phyloP scores from a whole-genome alignment of 345 rosid species.

The Eucalyptus polyanthemos region DNA sequence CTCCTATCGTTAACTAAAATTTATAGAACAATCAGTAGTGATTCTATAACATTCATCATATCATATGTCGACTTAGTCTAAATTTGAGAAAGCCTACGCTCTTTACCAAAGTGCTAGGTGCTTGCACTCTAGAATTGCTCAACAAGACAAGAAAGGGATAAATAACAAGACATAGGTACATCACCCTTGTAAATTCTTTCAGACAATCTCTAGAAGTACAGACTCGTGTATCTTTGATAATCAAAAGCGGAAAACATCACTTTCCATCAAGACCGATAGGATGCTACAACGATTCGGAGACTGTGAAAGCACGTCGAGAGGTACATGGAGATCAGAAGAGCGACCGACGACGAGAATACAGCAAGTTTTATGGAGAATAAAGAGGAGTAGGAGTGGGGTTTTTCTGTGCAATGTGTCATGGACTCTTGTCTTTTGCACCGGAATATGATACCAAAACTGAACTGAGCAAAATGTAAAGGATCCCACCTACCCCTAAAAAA shows the following conservation, averaged over 20 bases:
- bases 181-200: not conserved
- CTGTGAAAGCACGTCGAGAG: not conserved
- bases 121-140: not conserved
- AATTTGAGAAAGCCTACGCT: not conserved
- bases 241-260: not conserved
- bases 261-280: not conserved
- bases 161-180: not conserved
- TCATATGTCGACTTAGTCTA: not conserved
- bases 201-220: not conserved
- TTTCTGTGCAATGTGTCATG: not conserved
- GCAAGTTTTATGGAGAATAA: not conserved
- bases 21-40: not conserved
- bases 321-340: not conserved
- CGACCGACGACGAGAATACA: not conserved
- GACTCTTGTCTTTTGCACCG: not conserved
- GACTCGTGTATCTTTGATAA: not conserved
- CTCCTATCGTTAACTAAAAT: not conserved
- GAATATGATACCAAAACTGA: not conserved
- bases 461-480: not conserved
- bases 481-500: not conserved
- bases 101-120: not conserved
- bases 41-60: not conserved
- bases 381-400: not conserved
- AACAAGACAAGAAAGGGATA: not conserved
- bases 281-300: not conserved